These are phyloP conservation scores for Tylopilus felleus DNA, from an alignment of 768 basidiomycete species.

Conservation along the genomic window DNA sequence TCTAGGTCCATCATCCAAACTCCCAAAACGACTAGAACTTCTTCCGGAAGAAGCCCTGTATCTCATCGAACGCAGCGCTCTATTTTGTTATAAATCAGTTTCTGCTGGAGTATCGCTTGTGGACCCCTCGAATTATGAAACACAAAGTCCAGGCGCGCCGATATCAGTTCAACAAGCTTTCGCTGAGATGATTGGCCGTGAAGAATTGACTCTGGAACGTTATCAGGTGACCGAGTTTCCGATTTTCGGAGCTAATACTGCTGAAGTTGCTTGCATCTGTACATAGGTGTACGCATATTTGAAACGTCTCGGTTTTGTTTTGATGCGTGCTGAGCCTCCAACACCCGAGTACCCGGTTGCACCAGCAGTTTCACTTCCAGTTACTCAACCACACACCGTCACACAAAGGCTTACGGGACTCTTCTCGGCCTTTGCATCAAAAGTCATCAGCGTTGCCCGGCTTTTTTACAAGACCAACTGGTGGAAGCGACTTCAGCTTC, in stretches of 20 bases:
- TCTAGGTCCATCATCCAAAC: conserved; percentile 30
- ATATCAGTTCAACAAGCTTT: conserved; percentile 94
- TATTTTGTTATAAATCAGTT: conserved; percentile 76
- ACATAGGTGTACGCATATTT: conserved; percentile 87
- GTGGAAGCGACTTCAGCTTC: conserved; percentile 61
- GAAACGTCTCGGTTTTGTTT: conserved; percentile 85
- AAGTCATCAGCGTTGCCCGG: not conserved
- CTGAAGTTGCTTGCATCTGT: conserved; percentile 1
- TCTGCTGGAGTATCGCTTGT: conserved; percentile 24
- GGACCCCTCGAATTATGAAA: conserved; percentile 24
- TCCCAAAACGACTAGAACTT: conserved; percentile 71
- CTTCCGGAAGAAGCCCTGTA: conserved; percentile 96
- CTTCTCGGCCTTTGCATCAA: conserved; percentile 13
- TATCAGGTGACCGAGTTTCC: conserved; percentile 64
- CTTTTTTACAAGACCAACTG: conserved; percentile 38
- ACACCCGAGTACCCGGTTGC: conserved; percentile 51
- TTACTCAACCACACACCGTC: conserved; percentile 5
- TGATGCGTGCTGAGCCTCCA: conserved; percentile 72
- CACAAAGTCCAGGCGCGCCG: conserved; percentile 55
- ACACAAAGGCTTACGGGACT: conserved; percentile 4
- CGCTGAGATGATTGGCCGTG: conserved; percentile 76
- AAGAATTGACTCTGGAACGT: conserved; percentile 75
- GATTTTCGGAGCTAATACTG: not conserved
- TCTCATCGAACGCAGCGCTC: conserved; percentile 83
- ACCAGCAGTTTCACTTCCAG: conserved; percentile 26